Conservation (phyloP, 2,329 filamentous ascomycete species). For the Ophioceras dolichostomum region DNA sequence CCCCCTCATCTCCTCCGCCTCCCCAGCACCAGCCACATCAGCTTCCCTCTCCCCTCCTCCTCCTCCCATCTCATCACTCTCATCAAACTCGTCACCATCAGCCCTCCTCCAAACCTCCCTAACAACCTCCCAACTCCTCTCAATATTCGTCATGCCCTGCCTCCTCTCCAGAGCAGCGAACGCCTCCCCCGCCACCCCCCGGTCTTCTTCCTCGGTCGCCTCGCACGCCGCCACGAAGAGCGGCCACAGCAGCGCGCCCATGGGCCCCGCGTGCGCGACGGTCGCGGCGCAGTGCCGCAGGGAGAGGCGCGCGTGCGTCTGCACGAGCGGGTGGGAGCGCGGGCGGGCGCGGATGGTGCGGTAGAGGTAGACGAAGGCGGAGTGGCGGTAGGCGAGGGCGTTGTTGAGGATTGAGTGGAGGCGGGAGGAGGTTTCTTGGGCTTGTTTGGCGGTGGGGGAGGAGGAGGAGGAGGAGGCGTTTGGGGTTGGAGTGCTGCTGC, state of each 20-base stretch:
- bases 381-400: conserved; percentile 47
- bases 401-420: conserved; percentile 45
- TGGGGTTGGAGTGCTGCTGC: conserved; percentile 4
- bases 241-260: conserved; percentile 53
- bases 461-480: background rate
- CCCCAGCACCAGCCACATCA: conserved; percentile 8
- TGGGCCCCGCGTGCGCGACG: conserved; percentile 42
- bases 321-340: conserved; percentile 35
- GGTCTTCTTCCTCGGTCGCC: conserved; percentile 34
- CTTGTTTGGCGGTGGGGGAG: conserved; percentile 15
- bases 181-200: conserved; percentile 34
- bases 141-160: conserved; percentile 56
- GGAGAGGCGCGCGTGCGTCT: conserved; percentile 36
- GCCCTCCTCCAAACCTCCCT: conserved; percentile 48
- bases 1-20: background rate
- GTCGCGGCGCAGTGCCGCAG: conserved; percentile 42
- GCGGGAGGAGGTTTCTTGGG: conserved; percentile 15
- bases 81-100: conserved; percentile 18
- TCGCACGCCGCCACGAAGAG: conserved; percentile 53
- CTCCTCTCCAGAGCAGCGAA: conserved; percentile 41
- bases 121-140: conserved; percentile 46
- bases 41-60: conserved; percentile 6
- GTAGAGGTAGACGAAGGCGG: conserved; percentile 45
- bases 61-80: conserved; percentile 5
- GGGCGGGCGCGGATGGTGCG: conserved; percentile 37